Conservation (phyloP, 352 stramenopile genomes). For the Globisporangium recalcitrans region DNA sequence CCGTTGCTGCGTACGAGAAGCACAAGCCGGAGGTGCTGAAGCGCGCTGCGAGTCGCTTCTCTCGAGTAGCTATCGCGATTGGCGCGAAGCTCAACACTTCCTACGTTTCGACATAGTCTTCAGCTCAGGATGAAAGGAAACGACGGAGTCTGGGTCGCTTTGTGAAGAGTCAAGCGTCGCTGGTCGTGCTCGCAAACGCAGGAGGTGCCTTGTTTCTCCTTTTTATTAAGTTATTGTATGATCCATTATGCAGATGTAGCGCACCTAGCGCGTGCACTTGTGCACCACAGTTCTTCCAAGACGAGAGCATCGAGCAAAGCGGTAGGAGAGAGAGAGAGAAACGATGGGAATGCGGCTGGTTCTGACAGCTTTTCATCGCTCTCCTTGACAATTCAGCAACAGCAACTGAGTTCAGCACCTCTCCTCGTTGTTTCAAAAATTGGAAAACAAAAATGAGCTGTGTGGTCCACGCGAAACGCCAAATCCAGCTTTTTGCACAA, state of each 20-base stretch:
- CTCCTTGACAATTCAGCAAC: no score
- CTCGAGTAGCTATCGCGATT: conserved; percentile 63
- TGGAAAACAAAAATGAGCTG: no score
- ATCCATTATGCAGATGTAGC: neutral
- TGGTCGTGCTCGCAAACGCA: neutral
- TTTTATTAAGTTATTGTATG: conserved; percentile 17
- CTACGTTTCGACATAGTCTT: conserved; percentile 30
- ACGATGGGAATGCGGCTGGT: no score
- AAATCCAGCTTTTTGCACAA: no score
- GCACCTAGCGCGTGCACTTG: no score
- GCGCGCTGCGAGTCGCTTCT: conserved; percentile 52
- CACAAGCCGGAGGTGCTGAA: conserved; percentile 78
- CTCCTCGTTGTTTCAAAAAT: no score
- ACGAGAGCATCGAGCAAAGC: neutral
- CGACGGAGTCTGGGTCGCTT: no score
- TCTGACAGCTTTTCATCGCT: no score
- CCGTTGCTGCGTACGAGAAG: conserved; percentile 77
- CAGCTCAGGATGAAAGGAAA: neutral
- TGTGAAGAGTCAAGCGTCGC: neutral
- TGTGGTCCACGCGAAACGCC: no score
- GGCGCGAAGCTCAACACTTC: conserved; percentile 74
- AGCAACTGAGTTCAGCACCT: no score
- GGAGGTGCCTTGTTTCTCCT: neutral
- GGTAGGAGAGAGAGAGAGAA: neutral
- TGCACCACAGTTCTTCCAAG: neutral